Conservation (phyloP, 768 basidiomycete species). For the Lactarius sanguifluus region DNA sequence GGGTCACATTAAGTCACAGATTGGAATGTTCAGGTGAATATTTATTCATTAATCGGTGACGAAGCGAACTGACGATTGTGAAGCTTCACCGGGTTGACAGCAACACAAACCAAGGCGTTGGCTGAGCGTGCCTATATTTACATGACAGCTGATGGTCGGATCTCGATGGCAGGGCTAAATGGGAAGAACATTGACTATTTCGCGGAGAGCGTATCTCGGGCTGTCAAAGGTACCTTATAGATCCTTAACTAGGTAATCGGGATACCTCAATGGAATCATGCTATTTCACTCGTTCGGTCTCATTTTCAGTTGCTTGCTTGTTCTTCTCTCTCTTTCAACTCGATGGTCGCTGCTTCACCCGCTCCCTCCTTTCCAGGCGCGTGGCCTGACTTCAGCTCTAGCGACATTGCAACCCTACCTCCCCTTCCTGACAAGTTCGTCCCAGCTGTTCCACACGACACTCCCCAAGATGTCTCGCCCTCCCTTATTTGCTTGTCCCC, state of each 20-base stretch:
- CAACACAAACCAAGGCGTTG: constrained; percentile 75
- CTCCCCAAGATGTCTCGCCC: constrained; percentile 22
- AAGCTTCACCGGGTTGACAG: constrained; percentile 81
- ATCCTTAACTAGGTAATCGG: constrained; percentile 19
- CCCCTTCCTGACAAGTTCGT: constrained; percentile 16
- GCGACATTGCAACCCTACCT: constrained; percentile 8
- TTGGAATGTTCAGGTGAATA: constrained; percentile 92
- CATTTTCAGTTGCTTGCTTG: constrained; percentile 9
- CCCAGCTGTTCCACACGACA: not conserved
- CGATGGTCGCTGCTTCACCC: constrained; percentile 31
- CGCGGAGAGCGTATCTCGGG: constrained; percentile 80
- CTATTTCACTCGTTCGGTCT: not conserved
- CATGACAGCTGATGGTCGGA: constrained; percentile 92
- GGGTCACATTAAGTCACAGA: constrained; percentile 93
- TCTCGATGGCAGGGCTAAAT: constrained; percentile 93
- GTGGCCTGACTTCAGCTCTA: constrained; percentile 39
- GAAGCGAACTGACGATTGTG: constrained; percentile 4
- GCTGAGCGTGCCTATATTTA: constrained; percentile 90
- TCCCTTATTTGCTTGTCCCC: constrained; percentile 21
- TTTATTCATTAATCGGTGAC: constrained; percentile 15
- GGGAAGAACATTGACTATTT: constrained; percentile 84
- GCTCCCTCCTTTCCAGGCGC: constrained; percentile 47
- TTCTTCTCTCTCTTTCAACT: constrained; percentile 23
- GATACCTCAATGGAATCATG: constrained; percentile 13
- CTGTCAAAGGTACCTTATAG: constrained; percentile 76